Conservation (phyloP, 495 filamentous ascomycete species). For the Hamigera avellanea region DNA sequence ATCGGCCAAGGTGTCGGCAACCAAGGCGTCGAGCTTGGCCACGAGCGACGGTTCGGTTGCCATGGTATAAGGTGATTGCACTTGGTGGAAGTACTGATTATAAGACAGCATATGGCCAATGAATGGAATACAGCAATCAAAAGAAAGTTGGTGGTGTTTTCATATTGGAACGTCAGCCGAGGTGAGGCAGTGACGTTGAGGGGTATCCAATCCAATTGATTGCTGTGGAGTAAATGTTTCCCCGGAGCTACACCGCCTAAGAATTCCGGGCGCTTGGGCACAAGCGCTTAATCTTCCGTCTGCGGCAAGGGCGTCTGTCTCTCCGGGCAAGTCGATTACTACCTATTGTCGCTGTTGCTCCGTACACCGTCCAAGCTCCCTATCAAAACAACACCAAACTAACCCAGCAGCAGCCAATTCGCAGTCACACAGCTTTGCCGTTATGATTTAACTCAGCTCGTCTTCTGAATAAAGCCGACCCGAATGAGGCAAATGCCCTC, state of each 20-base stretch:
- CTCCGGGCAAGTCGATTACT: background rate
- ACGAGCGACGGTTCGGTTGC: constrained; percentile 38
- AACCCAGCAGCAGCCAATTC: too few species aligned
- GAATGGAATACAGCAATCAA: too few species aligned
- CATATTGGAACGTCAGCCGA: too few species aligned
- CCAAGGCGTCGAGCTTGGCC: constrained; percentile 52
- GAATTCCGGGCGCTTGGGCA: too few species aligned
- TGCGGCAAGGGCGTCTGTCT: background rate
- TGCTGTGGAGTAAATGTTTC: too few species aligned
- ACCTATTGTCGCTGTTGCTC: background rate
- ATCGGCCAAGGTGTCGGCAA: constrained; percentile 56
- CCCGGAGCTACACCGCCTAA: too few species aligned
- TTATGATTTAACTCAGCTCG: background rate
- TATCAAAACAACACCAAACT: background rate
- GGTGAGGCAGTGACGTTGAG: too few species aligned
- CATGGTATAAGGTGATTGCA: constrained; percentile 24
- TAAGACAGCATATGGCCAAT: too few species aligned
- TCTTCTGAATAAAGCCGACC: too few species aligned
- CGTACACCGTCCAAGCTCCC: background rate
- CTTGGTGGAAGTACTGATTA: too few species aligned
- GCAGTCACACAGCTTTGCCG: background rate
- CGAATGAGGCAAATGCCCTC: background rate
- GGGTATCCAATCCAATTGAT: too few species aligned
- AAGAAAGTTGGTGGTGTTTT: too few species aligned
- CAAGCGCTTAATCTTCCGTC: background rate